Percentiles rank a stretch among this genome's conserved stretches.
Conservation (phyloP, 2,329 filamentous ascomycete species). For the Sporothrix phasma region DNA sequence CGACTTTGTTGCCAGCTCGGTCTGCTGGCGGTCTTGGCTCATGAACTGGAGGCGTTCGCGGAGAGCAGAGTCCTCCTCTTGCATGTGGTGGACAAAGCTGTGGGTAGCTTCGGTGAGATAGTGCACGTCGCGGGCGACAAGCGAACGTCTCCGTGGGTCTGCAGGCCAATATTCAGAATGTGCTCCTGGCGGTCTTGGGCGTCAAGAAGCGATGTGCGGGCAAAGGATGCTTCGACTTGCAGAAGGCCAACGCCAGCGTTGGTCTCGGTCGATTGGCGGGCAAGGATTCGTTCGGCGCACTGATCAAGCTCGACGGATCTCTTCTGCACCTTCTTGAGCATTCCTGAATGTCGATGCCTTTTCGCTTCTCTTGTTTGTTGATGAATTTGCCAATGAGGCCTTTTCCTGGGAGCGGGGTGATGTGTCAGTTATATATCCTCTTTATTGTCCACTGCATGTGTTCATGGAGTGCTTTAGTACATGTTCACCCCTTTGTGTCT, state of each 20-base stretch:
- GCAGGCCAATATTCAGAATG: neutral
- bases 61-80: neutral
- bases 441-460: neutral
- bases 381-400: constrained; percentile 4
- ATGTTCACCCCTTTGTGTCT: neutral
- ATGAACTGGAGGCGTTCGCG: neutral
- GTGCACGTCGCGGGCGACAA: neutral
- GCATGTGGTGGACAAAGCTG: neutral
- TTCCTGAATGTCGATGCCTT: constrained; percentile 6
- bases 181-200: neutral
- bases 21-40: neutral
- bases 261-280: neutral
- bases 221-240: neutral
- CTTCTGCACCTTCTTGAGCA: constrained; percentile 9
- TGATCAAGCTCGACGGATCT: constrained; percentile 9
- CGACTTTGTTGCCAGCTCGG: neutral
- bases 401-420: neutral
- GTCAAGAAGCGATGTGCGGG: neutral
- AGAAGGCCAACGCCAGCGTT: neutral
- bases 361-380: constrained; percentile 5
- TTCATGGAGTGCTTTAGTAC: neutral
- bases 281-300: constrained; percentile 10
- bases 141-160: neutral
- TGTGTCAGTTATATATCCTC: neutral
- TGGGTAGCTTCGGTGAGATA: neutral